Evolutionary conservation across 2,329 filamentous ascomycete species (phyloP).

Genomic region (Pseudogymnoascus sp.): DNA sequence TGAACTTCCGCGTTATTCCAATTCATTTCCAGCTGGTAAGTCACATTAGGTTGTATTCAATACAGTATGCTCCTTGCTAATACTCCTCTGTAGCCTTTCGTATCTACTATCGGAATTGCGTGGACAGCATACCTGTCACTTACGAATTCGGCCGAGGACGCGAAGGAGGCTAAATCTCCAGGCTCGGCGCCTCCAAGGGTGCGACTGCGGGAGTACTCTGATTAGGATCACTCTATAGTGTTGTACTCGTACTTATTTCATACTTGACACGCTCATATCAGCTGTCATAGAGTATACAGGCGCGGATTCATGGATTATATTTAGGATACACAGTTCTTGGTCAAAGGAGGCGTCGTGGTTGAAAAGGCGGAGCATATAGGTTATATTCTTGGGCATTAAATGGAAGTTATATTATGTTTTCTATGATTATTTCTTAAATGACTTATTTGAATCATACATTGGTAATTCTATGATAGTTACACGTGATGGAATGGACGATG

Average conservation of each 20-base stretch:
- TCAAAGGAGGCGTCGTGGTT: neutral
- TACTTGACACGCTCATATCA: neutral
- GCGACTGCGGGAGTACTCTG: neutral
- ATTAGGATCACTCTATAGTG: neutral
- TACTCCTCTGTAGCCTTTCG: constrained; percentile 65
- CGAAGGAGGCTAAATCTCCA: constrained; percentile 17
- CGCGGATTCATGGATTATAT: neutral
- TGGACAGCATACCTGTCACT: constrained; percentile 97
- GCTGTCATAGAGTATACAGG: neutral
- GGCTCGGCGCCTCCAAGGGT: neutral
- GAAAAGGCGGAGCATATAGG: neutral
- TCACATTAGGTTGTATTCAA: constrained; percentile 21
- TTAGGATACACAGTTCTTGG: neutral
- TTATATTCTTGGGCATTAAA: constrained; percentile 1
- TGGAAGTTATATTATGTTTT: neutral
- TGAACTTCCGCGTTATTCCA: constrained; percentile 94
- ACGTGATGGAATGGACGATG: constrained; percentile 5
- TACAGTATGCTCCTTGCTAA: constrained; percentile 12
- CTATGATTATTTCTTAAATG: neutral
- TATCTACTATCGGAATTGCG: constrained; percentile 89
- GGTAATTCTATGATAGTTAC: neutral
- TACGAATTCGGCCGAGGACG: constrained; percentile 69
- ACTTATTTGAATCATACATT: neutral
- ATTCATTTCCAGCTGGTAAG: constrained; percentile 93
- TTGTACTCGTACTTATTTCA: neutral